Conservation (phyloP, 164 flowering plant species). For the Euptelea pleiosperma region DNA sequence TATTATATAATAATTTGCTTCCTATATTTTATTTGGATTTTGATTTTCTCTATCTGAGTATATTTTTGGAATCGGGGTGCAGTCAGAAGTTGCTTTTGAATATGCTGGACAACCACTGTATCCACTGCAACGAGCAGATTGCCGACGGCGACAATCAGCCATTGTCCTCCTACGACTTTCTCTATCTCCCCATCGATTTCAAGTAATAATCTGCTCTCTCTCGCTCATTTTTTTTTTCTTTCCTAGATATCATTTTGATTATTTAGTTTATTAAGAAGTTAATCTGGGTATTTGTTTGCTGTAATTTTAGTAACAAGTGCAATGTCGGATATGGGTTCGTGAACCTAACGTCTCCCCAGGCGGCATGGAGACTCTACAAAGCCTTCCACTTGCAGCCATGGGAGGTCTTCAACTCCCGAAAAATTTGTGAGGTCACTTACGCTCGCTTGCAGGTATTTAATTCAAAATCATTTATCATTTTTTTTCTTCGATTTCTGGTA, state of each 20-base stretch:
- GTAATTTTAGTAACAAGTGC: conserved; percentile 82
- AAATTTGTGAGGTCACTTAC: conserved; percentile 84
- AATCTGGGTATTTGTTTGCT: too few relatives aligned
- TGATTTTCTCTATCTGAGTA: not conserved
- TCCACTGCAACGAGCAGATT: conserved; percentile 78
- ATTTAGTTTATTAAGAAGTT: not conserved
- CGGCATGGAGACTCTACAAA: conserved; percentile 76
- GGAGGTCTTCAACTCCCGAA: conserved; percentile 92
- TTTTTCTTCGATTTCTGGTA: too few relatives aligned
- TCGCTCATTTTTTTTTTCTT: too few relatives aligned
- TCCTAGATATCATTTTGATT: not conserved
- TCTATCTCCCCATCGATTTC: conserved; percentile 95
- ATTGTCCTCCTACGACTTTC: conserved; percentile 82
- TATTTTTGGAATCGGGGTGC: conserved; percentile 16
- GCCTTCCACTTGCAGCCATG: conserved; percentile 78
- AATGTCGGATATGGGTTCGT: conserved; percentile 98
- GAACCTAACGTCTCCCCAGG: conserved; percentile 85
- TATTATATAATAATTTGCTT: not conserved
- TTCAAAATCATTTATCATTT: too few relatives aligned
- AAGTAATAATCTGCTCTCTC: too few relatives aligned
- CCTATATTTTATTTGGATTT: not conserved
- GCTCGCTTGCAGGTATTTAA: conserved; percentile 88
- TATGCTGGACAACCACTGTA: conserved; percentile 95
- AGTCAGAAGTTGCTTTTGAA: conserved; percentile 87
- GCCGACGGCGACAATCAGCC: conserved; percentile 45